Percentiles rank a stretch among this genome's conserved stretches.
Conservation (phyloP, 2,329 filamentous ascomycete genomes). For the Penicillium sp. region DNA sequence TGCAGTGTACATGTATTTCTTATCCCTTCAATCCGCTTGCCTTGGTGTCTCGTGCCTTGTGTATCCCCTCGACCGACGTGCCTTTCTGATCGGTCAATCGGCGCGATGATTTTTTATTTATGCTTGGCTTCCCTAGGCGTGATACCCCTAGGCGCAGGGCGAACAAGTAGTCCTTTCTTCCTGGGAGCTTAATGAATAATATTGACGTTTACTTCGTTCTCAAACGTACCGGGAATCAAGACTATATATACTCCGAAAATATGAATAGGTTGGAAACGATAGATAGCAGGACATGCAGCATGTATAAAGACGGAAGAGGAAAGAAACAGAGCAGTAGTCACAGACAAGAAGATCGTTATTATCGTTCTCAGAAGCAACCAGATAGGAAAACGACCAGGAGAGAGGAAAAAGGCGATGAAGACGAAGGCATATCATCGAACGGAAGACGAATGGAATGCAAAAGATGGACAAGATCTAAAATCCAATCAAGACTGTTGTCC, state of each 20-base stretch:
- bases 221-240: background rate
- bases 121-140: background rate
- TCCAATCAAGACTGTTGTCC: slow-evolving; percentile 2
- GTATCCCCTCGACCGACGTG: background rate
- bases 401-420: background rate
- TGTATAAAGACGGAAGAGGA: background rate
- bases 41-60: background rate
- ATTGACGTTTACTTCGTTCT: background rate
- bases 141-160: background rate
- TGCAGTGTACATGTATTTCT: background rate
- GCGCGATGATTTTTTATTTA: background rate
- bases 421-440: background rate
- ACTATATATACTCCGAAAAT: background rate
- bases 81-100: background rate
- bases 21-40: background rate
- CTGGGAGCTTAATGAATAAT: background rate
- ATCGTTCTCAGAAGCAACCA: background rate
- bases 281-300: slow-evolving; percentile 2
- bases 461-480: background rate
- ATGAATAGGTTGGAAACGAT: background rate
- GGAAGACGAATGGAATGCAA: background rate
- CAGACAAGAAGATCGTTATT: background rate
- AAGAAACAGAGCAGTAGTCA: background rate
- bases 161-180: background rate
- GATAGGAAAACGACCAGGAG: background rate